Evolutionary conservation across 805 yeast species (phyloP), one percentile per base, ranked within the genome.

Genomic region (Wickerhamiella siamensis): DNA sequence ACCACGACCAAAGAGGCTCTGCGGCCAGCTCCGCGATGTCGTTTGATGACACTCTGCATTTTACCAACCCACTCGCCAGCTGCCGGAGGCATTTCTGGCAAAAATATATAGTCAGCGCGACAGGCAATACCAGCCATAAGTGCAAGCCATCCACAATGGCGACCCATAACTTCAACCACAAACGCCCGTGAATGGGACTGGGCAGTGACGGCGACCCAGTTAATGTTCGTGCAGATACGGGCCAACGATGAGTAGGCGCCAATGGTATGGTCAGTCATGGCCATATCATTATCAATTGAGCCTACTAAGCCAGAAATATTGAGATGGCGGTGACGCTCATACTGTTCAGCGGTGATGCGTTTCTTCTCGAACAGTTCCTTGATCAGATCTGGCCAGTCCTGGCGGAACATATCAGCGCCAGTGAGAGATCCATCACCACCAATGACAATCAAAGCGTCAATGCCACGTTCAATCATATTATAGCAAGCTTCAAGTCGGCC

Each of bases 361-460:
- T 74, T 73, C 4, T 63, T 71, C 2, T 62, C 58, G 20, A 70
- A 70, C 44, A 91, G 71, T 57, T 91, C 96, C 42, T 70, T 65
- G 31, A 91, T 70, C 50, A 91, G 70, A 5, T 80, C 70, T 2
- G 96, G 95, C 98, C 98, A 91, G 62, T 91, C 98, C 26, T 75
- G 61, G 59, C 98, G 75, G 70, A 91, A 86, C 50, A 81, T 64
- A 61, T 91, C 97, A 12, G 98, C 98, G 56, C 98, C 98, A 1
- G 98, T 91, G 47, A 91, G 70, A 1, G 97, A 87, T 40, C 98
- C 98, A 62, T 91, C 98, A 66, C 98, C 98, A 56, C 98, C 98
- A 65, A 95, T 83, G 14, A 91, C 96, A 47, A 91, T 77, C 45
- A 91, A 69, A 1, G 95, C 96, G 57, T 91, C 96, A 48, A 91